Evolutionary conservation across 176 grass and related monocot species (phyloP).

Genomic region (Leersia perrieri): DNA sequence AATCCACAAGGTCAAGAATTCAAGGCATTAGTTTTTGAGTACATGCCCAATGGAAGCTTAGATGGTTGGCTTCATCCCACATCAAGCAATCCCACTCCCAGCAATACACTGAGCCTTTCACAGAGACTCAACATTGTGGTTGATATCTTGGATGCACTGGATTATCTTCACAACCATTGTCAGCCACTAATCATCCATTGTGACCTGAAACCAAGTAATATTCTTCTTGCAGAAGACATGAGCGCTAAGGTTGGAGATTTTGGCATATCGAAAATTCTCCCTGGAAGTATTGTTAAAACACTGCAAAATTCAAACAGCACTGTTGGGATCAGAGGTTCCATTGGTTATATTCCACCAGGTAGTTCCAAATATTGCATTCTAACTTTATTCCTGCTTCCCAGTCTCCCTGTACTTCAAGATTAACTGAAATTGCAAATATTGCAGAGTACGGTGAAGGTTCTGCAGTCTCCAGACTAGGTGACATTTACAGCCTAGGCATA

Average conservation of each 20-base stretch:
- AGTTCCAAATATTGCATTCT: neutral
- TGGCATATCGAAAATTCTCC: constrained; percentile 39
- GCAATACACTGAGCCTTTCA: neutral
- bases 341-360: constrained; percentile 55
- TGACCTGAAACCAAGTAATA: constrained; percentile 60
- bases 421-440: neutral
- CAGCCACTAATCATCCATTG: constrained; percentile 42
- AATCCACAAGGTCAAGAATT: constrained; percentile 36
- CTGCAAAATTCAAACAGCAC: neutral
- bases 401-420: neutral
- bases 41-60: constrained; percentile 33
- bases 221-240: constrained; percentile 54
- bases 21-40: constrained; percentile 30
- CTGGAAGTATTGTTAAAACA: neutral
- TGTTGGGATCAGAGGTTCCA: constrained; percentile 45
- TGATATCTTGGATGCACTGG: constrained; percentile 29
- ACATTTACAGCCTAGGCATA: constrained; percentile 12
- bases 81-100: neutral
- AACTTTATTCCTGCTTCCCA: neutral
- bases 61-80: constrained; percentile 36
- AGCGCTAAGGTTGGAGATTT: constrained; percentile 48
- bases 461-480: neutral
- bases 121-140: constrained; percentile 10
- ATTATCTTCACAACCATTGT: constrained; percentile 32
- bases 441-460: constrained; percentile 3